These are phyloP conservation scores for Hymenoscyphus repandus DNA, from an alignment of 2,329 filamentous ascomycete genomes.

Conservation along the genomic window DNA sequence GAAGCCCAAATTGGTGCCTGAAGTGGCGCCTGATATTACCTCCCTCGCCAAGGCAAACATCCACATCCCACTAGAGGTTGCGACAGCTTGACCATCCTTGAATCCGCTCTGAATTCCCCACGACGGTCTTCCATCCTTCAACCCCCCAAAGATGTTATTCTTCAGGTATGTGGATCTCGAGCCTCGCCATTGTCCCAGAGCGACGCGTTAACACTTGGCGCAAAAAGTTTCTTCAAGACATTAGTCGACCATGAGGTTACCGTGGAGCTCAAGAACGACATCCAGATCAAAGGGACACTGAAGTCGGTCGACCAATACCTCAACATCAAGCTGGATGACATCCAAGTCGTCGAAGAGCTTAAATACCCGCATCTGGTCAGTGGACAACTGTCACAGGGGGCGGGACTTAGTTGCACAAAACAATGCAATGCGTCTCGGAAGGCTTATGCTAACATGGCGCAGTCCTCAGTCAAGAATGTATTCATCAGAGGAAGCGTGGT, in stretches of 20 bases:
- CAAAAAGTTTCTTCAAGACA: constrained; percentile 88
- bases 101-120: no score
- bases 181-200: not conserved
- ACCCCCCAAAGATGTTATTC: constrained; percentile 33
- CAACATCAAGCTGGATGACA: constrained; percentile 98
- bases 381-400: constrained; percentile 9
- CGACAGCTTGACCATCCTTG: no score
- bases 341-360: constrained; percentile 84
- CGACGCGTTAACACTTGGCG: not conserved
- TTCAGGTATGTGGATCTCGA: constrained; percentile 30
- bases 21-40: not conserved
- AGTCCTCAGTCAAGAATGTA: constrained; percentile 71
- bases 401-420: not conserved
- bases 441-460: not conserved
- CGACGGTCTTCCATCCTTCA: not conserved
- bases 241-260: constrained; percentile 96
- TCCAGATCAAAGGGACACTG: constrained; percentile 88
- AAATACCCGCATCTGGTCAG: constrained; percentile 88
- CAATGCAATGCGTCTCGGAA: not conserved
- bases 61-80: constrained; percentile 6
- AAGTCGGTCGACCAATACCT: constrained; percentile 99
- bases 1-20: not conserved
- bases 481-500: constrained; percentile 73
- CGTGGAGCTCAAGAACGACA: constrained; percentile 98
- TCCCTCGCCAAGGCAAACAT: not conserved